Evolutionary conservation across 192 early-diverging fungal species (phyloP), one percentile per base, ranked within the genome.

Genomic region (Pecoramyces ruminantium): DNA sequence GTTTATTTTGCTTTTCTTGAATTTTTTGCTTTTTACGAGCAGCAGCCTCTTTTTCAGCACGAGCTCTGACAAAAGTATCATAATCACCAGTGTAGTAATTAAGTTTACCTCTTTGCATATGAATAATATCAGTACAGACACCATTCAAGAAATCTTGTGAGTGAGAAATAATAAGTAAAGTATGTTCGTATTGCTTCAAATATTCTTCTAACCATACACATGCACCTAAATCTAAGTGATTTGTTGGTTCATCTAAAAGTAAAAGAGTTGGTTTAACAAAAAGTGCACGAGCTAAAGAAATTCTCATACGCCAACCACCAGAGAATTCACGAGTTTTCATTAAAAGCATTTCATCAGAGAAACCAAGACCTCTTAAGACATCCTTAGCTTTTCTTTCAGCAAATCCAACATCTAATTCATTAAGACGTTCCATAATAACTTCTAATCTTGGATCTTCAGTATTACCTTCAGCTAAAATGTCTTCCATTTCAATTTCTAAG

Each of bases 221-320:
- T 82, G 93, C 94, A 42, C 80, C 83, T 27, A 92, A 89, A 83
- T 95, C 94, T 91, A 95, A 87, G 84, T 95, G 94, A 84, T 95
- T 95, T 17, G 94, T 98, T 28, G 96, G 96, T 87, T 98, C 95
- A 86, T 98, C 96, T 77, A 98, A 86, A 38, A 98, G 89, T 67
- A 98, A 87, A 34, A 98, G 92, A 81, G 95, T 95, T 13, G 96
- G 94, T 34, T 94, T 92, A 28, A 86, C 39, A 17, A 91, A 83
- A 82, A 91, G 89, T 13, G 90, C 90, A 38, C 89, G 82, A 28
- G 90, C 89, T 38, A 91, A 85, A 77, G 88, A 88, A 77, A 91
- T 80, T 83, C 89, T 91, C 89, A 91, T 91, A 79, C 87, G 87
- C 90, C 90, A 91, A 38, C 90, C 90, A 29, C 90, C 90, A 15